These are phyloP conservation scores for Ephemerocybe angulata DNA, from an alignment of 768 basidiomycete species.

Conservation along the genomic window DNA sequence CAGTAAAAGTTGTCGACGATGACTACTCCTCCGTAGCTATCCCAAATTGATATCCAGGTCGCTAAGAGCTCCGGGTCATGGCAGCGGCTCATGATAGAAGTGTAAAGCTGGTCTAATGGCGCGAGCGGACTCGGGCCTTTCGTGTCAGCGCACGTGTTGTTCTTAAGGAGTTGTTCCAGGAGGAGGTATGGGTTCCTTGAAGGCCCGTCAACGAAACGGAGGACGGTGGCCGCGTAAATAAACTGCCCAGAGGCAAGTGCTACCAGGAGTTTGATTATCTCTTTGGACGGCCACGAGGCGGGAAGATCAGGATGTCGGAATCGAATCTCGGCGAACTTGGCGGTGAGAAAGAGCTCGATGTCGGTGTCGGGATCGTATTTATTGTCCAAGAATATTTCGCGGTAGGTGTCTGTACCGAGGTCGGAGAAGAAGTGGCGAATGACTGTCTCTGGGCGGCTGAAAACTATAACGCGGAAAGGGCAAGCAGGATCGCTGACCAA, in stretches of 20 bases:
- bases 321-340: not conserved
- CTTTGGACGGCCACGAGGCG: not conserved
- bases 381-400: not conserved
- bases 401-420: not conserved
- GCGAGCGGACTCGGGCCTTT: no score
- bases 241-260: conserved; percentile 13
- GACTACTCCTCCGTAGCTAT: no score
- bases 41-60: no score
- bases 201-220: conserved; percentile 9
- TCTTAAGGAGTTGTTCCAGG: no score
- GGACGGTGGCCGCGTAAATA: conserved; percentile 14
- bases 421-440: not conserved
- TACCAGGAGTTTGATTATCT: not conserved
- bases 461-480: conserved; percentile 6
- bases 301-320: conserved; percentile 4
- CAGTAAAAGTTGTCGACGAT: no score
- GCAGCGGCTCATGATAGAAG: no score
- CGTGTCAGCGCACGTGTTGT: no score
- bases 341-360: not conserved
- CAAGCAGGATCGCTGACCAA: not conserved
- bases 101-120: no score
- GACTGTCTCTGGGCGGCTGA: conserved; percentile 6
- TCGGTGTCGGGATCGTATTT: not conserved
- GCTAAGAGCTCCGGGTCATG: no score
- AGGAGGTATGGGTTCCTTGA: no score